Conservation (phyloP, 2,329 filamentous ascomycete species). For the Neonectria ditissima region DNA sequence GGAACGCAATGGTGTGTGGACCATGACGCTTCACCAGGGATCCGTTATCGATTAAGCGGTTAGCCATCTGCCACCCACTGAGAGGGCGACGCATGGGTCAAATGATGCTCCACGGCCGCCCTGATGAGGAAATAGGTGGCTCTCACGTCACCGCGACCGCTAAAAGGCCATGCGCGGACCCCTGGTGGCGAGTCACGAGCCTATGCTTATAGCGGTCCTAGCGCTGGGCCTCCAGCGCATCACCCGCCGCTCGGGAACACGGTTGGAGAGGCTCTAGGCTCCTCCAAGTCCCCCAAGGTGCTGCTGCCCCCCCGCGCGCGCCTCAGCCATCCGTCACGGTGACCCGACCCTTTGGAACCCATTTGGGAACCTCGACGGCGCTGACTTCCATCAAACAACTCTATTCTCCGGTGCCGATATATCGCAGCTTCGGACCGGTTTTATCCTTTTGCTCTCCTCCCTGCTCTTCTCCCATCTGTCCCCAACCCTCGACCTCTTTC, state of each 20-base stretch:
- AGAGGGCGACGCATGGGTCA: slow-evolving; percentile 37
- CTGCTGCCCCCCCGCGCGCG: slow-evolving; percentile 18
- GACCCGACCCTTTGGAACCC: slow-evolving; percentile 43
- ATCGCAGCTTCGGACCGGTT: slow-evolving; percentile 17
- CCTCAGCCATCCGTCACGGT: slow-evolving; percentile 44
- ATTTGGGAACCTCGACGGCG: slow-evolving; percentile 40
- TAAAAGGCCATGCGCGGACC: slow-evolving; percentile 22
- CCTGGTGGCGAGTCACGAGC: slow-evolving; percentile 42
- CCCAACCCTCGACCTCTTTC: slow-evolving; percentile 13
- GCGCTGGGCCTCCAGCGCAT: slow-evolving; percentile 27
- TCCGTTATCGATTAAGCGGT: slow-evolving; percentile 37
- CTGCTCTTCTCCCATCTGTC: background rate
- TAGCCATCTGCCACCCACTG: slow-evolving; percentile 32
- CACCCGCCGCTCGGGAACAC: slow-evolving; percentile 14
- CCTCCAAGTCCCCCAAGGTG: background rate
- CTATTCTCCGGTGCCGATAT: slow-evolving; percentile 28
- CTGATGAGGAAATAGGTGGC: slow-evolving; percentile 15
- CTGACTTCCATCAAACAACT: slow-evolving; percentile 23
- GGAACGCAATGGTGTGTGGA: slow-evolving; percentile 12
- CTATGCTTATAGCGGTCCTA: slow-evolving; percentile 33
- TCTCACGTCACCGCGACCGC: slow-evolving; percentile 30
- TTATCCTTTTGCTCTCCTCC: background rate
- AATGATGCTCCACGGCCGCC: slow-evolving; percentile 37
- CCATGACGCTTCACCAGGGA: slow-evolving; percentile 12
- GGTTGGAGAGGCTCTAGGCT: background rate